These are phyloP conservation scores for Trametes maxima DNA, from an alignment of 768 basidiomycete species.

Conservation along the genomic window DNA sequence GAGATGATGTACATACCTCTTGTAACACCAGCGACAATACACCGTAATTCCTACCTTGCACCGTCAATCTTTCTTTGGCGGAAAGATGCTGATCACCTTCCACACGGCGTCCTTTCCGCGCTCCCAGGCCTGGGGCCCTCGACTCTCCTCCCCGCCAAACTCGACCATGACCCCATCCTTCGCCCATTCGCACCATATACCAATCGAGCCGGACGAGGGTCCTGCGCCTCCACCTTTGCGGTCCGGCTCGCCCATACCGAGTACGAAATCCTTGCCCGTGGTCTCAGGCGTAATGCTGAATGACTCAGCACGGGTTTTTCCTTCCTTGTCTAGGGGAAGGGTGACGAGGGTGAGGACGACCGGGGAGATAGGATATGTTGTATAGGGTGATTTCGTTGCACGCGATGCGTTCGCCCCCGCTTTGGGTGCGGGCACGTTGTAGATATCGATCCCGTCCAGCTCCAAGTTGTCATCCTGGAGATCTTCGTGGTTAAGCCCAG, in stretches of 20 bases:
- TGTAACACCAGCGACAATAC: not conserved
- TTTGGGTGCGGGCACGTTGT: slow-evolving; percentile 55
- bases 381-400: slow-evolving; percentile 48
- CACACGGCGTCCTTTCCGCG: slow-evolving; percentile 79
- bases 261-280: slow-evolving; percentile 79
- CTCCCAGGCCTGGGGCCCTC: slow-evolving; percentile 87
- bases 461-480: slow-evolving; percentile 53
- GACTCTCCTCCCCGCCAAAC: slow-evolving; percentile 76
- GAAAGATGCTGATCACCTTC: slow-evolving; percentile 72
- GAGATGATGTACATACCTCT: slow-evolving; percentile 20
- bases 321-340: slow-evolving; percentile 21
- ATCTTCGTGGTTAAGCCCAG: slow-evolving; percentile 46
- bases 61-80: slow-evolving; percentile 26
- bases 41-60: slow-evolving; percentile 8
- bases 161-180: slow-evolving; percentile 83
- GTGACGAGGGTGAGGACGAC: slow-evolving; percentile 46
- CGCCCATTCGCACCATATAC: slow-evolving; percentile 94
- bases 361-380: slow-evolving; percentile 58
- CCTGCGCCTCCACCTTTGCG: slow-evolving; percentile 90
- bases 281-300: slow-evolving; percentile 51
- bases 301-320: slow-evolving; percentile 38
- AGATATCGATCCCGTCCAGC: slow-evolving; percentile 80
- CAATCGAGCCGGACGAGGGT: slow-evolving; percentile 81
- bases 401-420: slow-evolving; percentile 31
- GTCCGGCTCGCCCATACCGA: slow-evolving; percentile 78